Conservation (phyloP, 306 rosid genomes). For the Prunus salicina region DNA sequence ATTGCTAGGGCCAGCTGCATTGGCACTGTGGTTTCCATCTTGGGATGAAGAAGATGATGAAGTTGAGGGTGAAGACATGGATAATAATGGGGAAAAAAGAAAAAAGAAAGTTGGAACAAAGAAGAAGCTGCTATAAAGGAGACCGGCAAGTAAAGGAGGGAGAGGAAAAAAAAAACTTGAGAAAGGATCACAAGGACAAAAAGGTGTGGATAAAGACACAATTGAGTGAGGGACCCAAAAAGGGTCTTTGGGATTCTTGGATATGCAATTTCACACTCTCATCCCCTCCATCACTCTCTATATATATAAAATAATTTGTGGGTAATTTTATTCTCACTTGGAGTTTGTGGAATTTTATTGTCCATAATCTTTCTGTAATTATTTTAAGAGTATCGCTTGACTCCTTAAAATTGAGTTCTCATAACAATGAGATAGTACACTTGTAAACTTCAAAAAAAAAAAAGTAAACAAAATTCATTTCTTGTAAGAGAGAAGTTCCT, state of each 20-base stretch:
- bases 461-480: too few relatives aligned
- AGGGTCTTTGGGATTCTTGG: constrained; percentile 41
- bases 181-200: constrained; percentile 74
- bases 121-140: constrained; percentile 2
- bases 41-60: constrained; percentile 33
- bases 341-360: too few relatives aligned
- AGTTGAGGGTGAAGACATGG: constrained; percentile 40
- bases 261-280: not conserved
- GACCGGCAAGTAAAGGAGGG: constrained; percentile 23
- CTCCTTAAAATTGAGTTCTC: too few relatives aligned
- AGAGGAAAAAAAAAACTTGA: constrained; percentile 9
- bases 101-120: constrained; percentile 3
- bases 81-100: constrained; percentile 11
- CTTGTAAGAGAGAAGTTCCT: too few relatives aligned
- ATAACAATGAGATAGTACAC: too few relatives aligned
- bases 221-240: constrained; percentile 75
- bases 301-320: not conserved
- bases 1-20: constrained; percentile 36
- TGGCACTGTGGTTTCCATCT: constrained; percentile 8
- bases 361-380: too few relatives aligned
- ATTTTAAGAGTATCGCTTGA: too few relatives aligned
- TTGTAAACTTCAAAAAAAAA: too few relatives aligned
- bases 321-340: not conserved
- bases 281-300: not conserved
- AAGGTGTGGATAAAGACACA: constrained; percentile 84